phyloP scores from a whole-genome alignment of 257 asterid species.

The Solanum medicagineum region DNA sequence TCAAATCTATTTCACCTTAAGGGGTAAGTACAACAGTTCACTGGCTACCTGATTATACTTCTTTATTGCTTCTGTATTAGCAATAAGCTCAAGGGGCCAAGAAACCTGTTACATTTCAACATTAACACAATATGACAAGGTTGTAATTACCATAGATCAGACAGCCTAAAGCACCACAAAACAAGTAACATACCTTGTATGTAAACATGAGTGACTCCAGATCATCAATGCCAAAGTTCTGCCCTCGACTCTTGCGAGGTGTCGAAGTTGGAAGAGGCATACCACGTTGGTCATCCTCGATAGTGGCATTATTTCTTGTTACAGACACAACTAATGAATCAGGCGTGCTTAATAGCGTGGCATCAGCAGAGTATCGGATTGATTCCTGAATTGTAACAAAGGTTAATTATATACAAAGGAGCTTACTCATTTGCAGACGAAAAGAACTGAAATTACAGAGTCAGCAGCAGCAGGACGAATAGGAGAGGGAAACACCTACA shows the following conservation, averaged over 20 bases:
- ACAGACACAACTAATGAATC: constrained; percentile 77
- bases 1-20: not conserved
- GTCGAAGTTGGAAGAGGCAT: constrained; percentile 37
- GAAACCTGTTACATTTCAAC: constrained; percentile 46
- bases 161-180: not conserved
- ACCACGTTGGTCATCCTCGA: constrained; percentile 43
- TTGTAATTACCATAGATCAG: not conserved
- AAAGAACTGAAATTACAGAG: not conserved
- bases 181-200: constrained; percentile 43
- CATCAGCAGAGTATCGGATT: constrained; percentile 85
- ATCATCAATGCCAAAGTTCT: constrained; percentile 58
- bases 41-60: constrained; percentile 86
- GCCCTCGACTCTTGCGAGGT: constrained; percentile 63
- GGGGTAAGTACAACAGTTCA: not conserved
- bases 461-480: not conserved
- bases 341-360: constrained; percentile 56
- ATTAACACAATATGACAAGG: not conserved
- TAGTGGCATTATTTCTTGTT: constrained; percentile 24
- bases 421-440: constrained; percentile 10
- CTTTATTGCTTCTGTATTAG: constrained; percentile 76
- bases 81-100: constrained; percentile 97
- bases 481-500: not conserved
- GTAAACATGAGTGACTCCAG: constrained; percentile 77
- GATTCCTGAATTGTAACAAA: constrained; percentile 60
- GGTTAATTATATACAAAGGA: not conserved